These are phyloP conservation scores for Lactarius deliciosus DNA, from an alignment of 768 basidiomycete genomes.

Conservation along the genomic window DNA sequence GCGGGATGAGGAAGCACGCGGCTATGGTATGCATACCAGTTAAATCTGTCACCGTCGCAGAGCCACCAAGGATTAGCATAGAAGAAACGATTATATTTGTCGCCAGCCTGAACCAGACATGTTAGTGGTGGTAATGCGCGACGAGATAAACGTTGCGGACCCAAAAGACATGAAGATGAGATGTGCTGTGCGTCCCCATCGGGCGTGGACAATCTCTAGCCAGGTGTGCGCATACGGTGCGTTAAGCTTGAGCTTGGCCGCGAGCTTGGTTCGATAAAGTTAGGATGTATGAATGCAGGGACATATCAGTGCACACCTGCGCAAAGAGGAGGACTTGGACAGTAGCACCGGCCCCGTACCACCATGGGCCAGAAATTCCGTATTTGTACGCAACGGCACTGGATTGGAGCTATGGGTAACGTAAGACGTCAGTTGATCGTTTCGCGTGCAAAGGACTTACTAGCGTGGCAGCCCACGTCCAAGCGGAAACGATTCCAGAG, in stretches of 20 bases:
- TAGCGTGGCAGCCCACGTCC: constrained; percentile 87
- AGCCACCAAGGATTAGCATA: constrained; percentile 76
- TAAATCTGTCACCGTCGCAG: constrained; percentile 83
- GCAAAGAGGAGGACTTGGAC: constrained; percentile 92
- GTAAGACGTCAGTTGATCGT: constrained; percentile 16
- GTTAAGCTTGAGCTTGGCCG: constrained; percentile 89
- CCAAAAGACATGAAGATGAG: constrained; percentile 88
- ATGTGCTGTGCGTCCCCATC: constrained; percentile 83
- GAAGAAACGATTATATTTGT: constrained; percentile 93
- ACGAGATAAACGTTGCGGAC: constrained; percentile 34
- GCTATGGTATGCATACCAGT: constrained; percentile 91
- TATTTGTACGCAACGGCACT: constrained; percentile 85
- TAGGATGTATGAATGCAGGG: not conserved
- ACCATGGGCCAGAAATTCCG: constrained; percentile 85
- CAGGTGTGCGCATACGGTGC: constrained; percentile 88
- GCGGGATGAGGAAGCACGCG: constrained; percentile 87
- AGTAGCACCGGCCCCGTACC: constrained; percentile 89
- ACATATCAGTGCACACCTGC: constrained; percentile 43
- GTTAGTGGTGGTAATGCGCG: not conserved
- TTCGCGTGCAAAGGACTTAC: constrained; percentile 36
- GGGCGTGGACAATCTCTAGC: constrained; percentile 78
- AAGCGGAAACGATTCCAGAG: constrained; percentile 88
- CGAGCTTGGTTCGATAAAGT: constrained; percentile 48
- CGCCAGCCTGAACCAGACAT: constrained; percentile 53
- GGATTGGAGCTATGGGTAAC: constrained; percentile 58